Evolutionary conservation across 768 basidiomycete genomes (phyloP).

Genomic region (Amyloporia xantha): DNA sequence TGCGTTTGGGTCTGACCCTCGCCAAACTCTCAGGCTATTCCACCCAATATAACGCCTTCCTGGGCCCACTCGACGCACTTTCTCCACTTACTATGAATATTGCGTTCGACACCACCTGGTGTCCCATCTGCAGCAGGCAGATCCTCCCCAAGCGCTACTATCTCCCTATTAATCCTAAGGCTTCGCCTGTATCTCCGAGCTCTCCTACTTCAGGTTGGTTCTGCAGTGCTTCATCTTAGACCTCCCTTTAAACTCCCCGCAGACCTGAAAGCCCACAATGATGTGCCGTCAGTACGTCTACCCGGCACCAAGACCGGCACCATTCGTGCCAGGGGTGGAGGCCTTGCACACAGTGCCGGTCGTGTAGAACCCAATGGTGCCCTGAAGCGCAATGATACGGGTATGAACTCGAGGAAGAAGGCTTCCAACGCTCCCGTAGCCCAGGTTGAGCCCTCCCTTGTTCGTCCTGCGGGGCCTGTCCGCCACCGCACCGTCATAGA

Average conservation of each 20-base stretch:
- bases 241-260: conserved; percentile 10
- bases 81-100: no score
- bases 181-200: conserved; percentile 33
- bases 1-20: no score
- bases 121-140: conserved; percentile 71
- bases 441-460: conserved; percentile 9
- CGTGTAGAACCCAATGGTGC: conserved; percentile 54
- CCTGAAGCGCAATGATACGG: conserved; percentile 34
- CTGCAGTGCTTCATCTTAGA: conserved; percentile 2
- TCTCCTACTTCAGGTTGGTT: conserved; percentile 37
- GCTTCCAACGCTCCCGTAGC: conserved; percentile 10
- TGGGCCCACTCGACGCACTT: no score
- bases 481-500: conserved; percentile 69
- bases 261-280: conserved; percentile 21
- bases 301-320: conserved; percentile 30
- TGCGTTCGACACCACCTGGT: conserved; percentile 64
- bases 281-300: conserved; percentile 20
- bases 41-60: no score
- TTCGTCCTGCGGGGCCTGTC: conserved; percentile 27
- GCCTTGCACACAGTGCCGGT: conserved; percentile 61
- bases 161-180: conserved; percentile 35
- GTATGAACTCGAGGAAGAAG: conserved; percentile 12
- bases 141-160: conserved; percentile 73
- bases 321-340: conserved; percentile 34
- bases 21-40: no score